Percentiles rank a stretch among this genome's conserved stretches.
These are phyloP conservation scores for Agastache rugosa DNA, from an alignment of 257 asterid species.

Conservation along the genomic window DNA sequence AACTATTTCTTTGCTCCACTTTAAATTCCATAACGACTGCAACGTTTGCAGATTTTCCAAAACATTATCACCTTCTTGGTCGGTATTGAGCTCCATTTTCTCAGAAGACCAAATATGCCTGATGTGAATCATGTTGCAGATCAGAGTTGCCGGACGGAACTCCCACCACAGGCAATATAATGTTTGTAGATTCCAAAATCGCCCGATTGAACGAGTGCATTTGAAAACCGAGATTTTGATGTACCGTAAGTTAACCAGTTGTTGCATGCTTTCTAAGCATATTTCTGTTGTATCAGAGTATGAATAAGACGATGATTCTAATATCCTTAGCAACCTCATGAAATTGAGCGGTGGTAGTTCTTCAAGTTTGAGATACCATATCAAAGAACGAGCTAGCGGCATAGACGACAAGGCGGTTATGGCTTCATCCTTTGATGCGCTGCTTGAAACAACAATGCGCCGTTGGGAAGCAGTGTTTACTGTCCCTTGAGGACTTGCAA, in stretches of 20 bases:
- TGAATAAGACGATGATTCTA: background rate
- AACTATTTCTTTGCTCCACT: background rate
- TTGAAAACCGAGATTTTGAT: no score
- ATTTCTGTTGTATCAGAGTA: no score
- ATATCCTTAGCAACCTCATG: slow-evolving; percentile 16
- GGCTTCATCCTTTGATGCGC: background rate
- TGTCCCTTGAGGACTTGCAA: no score
- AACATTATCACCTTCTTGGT: background rate
- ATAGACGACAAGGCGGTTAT: background rate
- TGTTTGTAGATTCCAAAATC: slow-evolving; percentile 22
- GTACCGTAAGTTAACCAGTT: slow-evolving; percentile 15
- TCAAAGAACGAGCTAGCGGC: slow-evolving; percentile 17
- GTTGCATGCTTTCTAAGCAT: no score
- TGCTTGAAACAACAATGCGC: slow-evolving; percentile 9
- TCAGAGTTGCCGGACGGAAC: no score
- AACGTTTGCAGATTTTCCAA: background rate
- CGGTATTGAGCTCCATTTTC: no score
- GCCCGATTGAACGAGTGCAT: background rate
- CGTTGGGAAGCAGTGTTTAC: background rate
- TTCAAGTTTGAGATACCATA: background rate
- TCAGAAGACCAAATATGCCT: background rate
- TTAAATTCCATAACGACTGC: background rate
- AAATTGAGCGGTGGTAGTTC: background rate
- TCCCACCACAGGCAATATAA: background rate
- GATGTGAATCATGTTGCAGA: slow-evolving; percentile 8